Percentiles rank a stretch among this genome's conserved stretches.
Conservation (phyloP, 768 basidiomycete species). For the Neoboletus subvelutipes region DNA sequence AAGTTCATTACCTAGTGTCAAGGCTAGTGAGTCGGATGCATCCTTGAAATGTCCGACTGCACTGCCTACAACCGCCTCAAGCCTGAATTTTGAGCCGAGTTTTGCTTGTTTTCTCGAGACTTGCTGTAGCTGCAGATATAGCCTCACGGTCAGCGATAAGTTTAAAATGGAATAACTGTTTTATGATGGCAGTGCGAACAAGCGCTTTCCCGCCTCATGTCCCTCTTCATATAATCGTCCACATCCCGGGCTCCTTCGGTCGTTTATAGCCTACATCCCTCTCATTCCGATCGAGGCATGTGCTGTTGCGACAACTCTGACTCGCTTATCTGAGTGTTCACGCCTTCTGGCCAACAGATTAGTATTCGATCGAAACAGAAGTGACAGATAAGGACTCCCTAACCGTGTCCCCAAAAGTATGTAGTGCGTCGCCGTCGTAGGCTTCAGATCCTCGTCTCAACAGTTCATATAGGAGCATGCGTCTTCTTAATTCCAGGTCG, state of each 20-base stretch:
- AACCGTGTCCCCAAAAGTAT: not conserved
- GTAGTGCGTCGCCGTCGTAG: not conserved
- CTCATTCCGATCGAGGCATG: not conserved
- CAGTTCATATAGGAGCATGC: conserved; percentile 16
- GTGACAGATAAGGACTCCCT: not conserved
- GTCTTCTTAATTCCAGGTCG: conserved; percentile 21
- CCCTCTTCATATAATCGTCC: not conserved
- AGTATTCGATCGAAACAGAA: not conserved
- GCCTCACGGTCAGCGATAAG: not conserved
- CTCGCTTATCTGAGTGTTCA: not conserved
- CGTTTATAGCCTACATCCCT: not conserved
- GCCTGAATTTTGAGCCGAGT: not conserved
- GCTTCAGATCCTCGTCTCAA: not conserved
- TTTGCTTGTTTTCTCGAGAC: not conserved
- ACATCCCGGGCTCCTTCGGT: not conserved
- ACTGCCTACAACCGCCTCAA: not conserved
- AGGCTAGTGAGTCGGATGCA: too few relatives aligned
- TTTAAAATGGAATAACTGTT: not conserved
- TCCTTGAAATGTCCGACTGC: not conserved
- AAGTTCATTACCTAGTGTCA: too few relatives aligned
- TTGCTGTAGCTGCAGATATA: not conserved
- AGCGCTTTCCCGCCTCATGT: conserved; percentile 7
- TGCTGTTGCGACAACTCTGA: not conserved
- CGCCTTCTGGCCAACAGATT: not conserved
- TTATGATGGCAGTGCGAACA: not conserved